These are phyloP conservation scores for Ambispora gerdemannii DNA, from an alignment of 192 early-diverging fungal genomes.

Conservation along the genomic window DNA sequence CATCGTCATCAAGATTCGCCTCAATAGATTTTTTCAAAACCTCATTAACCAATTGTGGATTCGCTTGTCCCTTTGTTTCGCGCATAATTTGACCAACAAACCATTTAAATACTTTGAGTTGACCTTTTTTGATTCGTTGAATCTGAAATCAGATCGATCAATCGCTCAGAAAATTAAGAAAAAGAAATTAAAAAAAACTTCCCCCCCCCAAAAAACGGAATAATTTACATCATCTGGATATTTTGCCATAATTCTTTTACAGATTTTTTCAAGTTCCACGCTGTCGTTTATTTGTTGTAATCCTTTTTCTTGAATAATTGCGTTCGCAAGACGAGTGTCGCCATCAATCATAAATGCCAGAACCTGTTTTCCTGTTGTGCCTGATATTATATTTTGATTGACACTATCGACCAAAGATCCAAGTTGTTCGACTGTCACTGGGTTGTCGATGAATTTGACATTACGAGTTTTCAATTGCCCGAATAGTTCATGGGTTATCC, in stretches of 20 bases:
- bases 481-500: constrained; percentile 61
- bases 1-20: background rate
- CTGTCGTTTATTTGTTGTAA: constrained; percentile 53
- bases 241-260: constrained; percentile 39
- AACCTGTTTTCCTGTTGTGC: constrained; percentile 63
- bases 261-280: constrained; percentile 43
- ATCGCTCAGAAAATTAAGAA: background rate
- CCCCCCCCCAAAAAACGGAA: no score
- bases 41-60: constrained; percentile 66
- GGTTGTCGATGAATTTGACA: constrained; percentile 44
- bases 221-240: constrained; percentile 46
- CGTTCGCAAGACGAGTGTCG: constrained; percentile 43
- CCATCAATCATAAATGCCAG: constrained; percentile 69
- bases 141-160: constrained; percentile 57
- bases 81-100: constrained; percentile 84
- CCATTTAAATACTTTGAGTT: constrained; percentile 67
- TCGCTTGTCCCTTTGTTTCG: constrained; percentile 71
- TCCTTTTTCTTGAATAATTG: constrained; percentile 62
- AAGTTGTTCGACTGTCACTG: constrained; percentile 55
- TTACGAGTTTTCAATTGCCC: constrained; percentile 49
- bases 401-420: constrained; percentile 64
- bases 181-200: background rate
- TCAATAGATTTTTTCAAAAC: constrained; percentile 40
- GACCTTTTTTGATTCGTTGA: constrained; percentile 58
- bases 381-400: constrained; percentile 53